phyloP scores from a whole-genome alignment of 345 rosid species.

The Streptanthus diversifolius region DNA sequence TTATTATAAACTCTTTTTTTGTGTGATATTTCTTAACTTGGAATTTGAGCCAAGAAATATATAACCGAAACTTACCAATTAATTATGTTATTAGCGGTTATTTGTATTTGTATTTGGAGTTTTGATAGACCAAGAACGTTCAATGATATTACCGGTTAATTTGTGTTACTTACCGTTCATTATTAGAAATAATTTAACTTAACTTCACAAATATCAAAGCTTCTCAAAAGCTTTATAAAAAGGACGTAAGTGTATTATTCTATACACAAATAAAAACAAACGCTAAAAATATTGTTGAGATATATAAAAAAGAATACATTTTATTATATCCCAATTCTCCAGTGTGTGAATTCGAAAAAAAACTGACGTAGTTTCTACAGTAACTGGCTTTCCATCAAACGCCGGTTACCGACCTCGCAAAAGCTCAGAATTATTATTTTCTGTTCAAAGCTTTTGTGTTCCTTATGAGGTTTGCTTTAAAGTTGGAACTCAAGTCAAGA shows the following conservation, averaged over 20 bases:
- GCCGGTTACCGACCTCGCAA: conserved; percentile 22
- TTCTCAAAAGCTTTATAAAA: conserved; percentile 1
- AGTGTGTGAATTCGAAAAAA: not conserved
- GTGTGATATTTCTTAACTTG: conserved; percentile 3
- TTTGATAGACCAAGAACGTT: conserved; percentile 17
- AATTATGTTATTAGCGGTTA: conserved; percentile 25
- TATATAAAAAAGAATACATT: too few relatives aligned
- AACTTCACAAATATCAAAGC: not conserved
- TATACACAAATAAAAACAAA: not conserved
- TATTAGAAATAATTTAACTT: not conserved
- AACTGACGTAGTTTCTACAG: conserved; percentile 25
- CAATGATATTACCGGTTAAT: conserved; percentile 22
- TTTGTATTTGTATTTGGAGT: conserved; percentile 20
- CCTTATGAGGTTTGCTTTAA: not conserved
- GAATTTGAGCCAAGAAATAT: conserved; percentile 12
- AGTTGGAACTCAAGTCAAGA: not conserved
- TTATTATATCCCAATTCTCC: not conserved
- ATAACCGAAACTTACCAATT: conserved; percentile 14
- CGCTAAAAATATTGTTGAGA: too few relatives aligned
- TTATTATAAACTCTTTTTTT: not conserved
- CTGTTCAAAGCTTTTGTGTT: conserved; percentile 16
- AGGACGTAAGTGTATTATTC: not conserved
- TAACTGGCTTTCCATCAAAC: conserved; percentile 24
- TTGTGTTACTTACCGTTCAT: conserved; percentile 7
- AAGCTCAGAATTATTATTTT: not conserved